phyloP scores from a whole-genome alignment of 2,329 filamentous ascomycete species.

The Talaromyces sp. region DNA sequence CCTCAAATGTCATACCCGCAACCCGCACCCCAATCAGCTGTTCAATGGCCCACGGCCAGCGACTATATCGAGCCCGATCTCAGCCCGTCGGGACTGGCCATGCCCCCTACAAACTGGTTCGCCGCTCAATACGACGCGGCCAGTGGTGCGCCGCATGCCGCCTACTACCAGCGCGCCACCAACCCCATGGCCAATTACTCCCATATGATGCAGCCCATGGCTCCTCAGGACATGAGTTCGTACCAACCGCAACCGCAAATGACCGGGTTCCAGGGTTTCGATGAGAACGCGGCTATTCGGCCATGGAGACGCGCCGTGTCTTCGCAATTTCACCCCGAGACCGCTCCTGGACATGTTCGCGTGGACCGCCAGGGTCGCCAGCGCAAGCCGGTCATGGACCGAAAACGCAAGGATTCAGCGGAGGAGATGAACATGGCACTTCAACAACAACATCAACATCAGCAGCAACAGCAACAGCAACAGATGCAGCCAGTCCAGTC shows the following conservation, averaged over 20 bases:
- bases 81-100: conserved; percentile 18
- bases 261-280: conserved; percentile 3
- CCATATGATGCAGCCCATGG: conserved; percentile 22
- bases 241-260: conserved; percentile 12
- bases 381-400: conserved; percentile 15
- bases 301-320: conserved; percentile 27
- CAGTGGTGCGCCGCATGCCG: conserved; percentile 12
- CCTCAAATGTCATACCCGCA: conserved; percentile 8
- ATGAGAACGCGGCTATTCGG: conserved; percentile 11
- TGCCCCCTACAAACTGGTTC: conserved; percentile 9
- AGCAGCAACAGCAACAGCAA: not conserved
- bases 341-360: conserved; percentile 13
- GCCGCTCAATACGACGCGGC: conserved; percentile 3
- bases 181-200: conserved; percentile 19
- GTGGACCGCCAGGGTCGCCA: conserved; percentile 17
- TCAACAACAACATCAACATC: conserved; percentile 8
- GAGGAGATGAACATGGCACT: not conserved
- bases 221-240: conserved; percentile 15
- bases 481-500: conserved; percentile 8
- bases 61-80: conserved; percentile 19
- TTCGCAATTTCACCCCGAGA: conserved; percentile 20
- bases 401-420: conserved; percentile 11
- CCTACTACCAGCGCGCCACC: conserved; percentile 23
- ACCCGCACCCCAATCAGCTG: conserved; percentile 18
- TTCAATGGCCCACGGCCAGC: conserved; percentile 21